A percentile compares a stretch with the other conserved stretches of the same genome.
These are phyloP conservation scores for Fusarium euwallaceae DNA, from an alignment of 2,329 filamentous ascomycete genomes.

Conservation along the genomic window DNA sequence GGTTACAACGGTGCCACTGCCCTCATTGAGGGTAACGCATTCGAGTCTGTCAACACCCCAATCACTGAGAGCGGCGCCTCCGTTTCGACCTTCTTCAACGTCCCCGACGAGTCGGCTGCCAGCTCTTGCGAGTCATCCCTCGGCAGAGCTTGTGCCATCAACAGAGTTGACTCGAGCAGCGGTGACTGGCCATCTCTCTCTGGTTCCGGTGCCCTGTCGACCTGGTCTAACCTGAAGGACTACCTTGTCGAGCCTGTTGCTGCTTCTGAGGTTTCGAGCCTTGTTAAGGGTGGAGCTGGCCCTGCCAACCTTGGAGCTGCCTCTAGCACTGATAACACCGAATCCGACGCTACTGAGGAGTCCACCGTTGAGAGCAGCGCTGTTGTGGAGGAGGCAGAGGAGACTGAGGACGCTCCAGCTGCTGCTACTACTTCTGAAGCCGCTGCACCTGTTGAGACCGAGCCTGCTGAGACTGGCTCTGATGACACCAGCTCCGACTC, in stretches of 20 bases:
- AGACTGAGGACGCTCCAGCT: background rate
- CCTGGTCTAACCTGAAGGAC: constrained; percentile 14
- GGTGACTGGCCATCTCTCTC: constrained; percentile 42
- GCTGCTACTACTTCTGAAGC: background rate
- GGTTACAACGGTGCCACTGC: constrained; percentile 54
- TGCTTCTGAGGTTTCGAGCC: constrained; percentile 41
- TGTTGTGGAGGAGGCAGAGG: background rate
- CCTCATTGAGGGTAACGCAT: constrained; percentile 47
- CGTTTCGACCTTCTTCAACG: constrained; percentile 35
- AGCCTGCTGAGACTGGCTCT: background rate
- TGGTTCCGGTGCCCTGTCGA: constrained; percentile 26
- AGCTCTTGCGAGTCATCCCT: constrained; percentile 36
- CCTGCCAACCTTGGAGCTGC: constrained; percentile 42
- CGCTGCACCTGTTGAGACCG: background rate
- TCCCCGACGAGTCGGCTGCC: constrained; percentile 30
- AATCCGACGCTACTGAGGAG: background rate
- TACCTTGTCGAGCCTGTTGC: constrained; percentile 45
- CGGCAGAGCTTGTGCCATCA: constrained; percentile 42
- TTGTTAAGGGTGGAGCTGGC: constrained; percentile 42
- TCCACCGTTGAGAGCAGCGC: background rate
- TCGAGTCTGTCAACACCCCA: constrained; percentile 44
- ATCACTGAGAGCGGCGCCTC: constrained; percentile 51
- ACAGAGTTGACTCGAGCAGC: constrained; percentile 36
- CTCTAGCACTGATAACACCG: constrained; percentile 3
- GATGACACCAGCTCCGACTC: constrained; percentile 1